Evolutionary conservation across 2,329 filamentous ascomycete genomes (phyloP), one percentile per base, ranked within the genome.

Genomic region (Acrodontium crateriforme): DNA sequence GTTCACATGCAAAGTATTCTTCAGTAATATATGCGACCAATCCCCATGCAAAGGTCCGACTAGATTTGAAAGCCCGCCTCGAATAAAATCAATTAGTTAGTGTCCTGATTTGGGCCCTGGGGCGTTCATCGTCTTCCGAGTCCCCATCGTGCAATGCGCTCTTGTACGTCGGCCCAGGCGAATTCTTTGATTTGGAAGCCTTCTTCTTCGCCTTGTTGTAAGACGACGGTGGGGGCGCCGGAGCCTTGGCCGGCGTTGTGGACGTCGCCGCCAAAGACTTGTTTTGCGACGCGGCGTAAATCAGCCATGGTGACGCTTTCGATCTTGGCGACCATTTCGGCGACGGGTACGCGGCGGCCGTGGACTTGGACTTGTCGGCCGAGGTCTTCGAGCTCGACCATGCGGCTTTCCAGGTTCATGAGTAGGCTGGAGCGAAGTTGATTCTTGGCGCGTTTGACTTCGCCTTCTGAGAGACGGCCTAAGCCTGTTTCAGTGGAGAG

Each of bases 281-380:
- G 62, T 41, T 63, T 65, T 4, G 89, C 89, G 3, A 95, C 87
- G 26, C 83, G 67, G 17, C 82, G 67, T 39, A 98, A 60, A 53
- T 98, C 89, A 7, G 69, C 46, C 0, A 92, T 71, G 0, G 79
- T 91, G 31, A 98, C 62, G 5, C 63, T 65, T 49, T 93, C 81
- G 41, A 98, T 98, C 49, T 75, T 74, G 27, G 62, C 63, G 50
- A 87, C 93, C 87, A 98, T 95, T 51, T 95, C 85, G 40, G 73
- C 72, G 6, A 94, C 85, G 2, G 87, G 79, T 5, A 95, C 72
- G 60, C 94, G 93, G 41, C 74, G 71, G 13, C 87, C 89, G 51
- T 95, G 85, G n/a, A 94, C 82, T 62, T 95, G 89, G 8, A 98
- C 83, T 54, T 94, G 87, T 37, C 89, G 65, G 13, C 89, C 89